Evolutionary conservation across 2,329 filamentous ascomycete species (phyloP).

Genomic region (Exserohilum turcica): DNA sequence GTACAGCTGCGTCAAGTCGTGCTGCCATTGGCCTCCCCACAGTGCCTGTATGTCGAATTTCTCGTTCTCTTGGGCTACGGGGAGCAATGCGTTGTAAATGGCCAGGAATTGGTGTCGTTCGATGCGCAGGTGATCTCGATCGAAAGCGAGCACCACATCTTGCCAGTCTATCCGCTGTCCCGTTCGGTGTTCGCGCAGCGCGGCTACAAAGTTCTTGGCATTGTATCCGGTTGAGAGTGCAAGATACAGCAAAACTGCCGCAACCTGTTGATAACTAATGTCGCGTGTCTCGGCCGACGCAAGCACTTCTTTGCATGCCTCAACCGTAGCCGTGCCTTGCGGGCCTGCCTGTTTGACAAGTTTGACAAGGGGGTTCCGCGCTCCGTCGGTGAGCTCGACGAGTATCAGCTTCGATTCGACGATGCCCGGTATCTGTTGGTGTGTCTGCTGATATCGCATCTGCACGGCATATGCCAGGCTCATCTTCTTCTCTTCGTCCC

Average conservation of each 20-base stretch:
- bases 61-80: slow-evolving; percentile 66
- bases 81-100: slow-evolving; percentile 78
- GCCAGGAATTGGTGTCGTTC: slow-evolving; percentile 79
- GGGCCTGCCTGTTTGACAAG: slow-evolving; percentile 75
- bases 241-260: slow-evolving; percentile 75
- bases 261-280: slow-evolving; percentile 80
- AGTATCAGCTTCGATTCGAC: slow-evolving; percentile 74
- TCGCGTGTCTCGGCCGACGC: slow-evolving; percentile 63
- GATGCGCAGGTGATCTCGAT: slow-evolving; percentile 76
- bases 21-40: slow-evolving; percentile 88
- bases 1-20: slow-evolving; percentile 87
- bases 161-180: slow-evolving; percentile 66
- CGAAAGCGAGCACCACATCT: slow-evolving; percentile 77
- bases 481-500: slow-evolving; percentile 74
- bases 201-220: slow-evolving; percentile 68
- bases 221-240: slow-evolving; percentile 68
- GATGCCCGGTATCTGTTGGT: slow-evolving; percentile 69
- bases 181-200: slow-evolving; percentile 60
- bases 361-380: slow-evolving; percentile 66
- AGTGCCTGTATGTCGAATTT: slow-evolving; percentile 82
- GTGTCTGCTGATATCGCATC: slow-evolving; percentile 66
- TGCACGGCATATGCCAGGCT: slow-evolving; percentile 68
- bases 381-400: slow-evolving; percentile 64
- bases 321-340: slow-evolving; percentile 75
- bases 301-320: slow-evolving; percentile 67